Evolutionary conservation across 176 grass and related monocot genomes (phyloP).

Genomic region (Oropetium thomaeum): DNA sequence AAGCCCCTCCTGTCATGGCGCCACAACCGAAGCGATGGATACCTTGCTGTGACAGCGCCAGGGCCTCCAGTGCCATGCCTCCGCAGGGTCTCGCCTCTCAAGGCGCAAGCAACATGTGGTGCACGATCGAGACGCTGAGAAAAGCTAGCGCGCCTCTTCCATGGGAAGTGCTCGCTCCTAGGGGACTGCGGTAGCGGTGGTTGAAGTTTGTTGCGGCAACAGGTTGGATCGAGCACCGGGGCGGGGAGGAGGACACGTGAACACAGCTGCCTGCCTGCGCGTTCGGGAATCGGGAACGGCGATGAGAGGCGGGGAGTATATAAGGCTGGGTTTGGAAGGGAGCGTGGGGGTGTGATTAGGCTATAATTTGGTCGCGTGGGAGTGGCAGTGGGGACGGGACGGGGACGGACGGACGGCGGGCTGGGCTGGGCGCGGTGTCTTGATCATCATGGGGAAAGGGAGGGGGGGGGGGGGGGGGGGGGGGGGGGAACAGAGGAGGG

Average conservation of each 20-base stretch:
- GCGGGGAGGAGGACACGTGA: slow-evolving; percentile 32
- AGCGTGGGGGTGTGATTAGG: slow-evolving; percentile 49
- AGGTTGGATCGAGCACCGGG: not conserved
- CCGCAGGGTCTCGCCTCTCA: slow-evolving; percentile 7
- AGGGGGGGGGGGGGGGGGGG: no score
- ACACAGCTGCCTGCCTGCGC: slow-evolving; percentile 20
- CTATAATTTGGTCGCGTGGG: slow-evolving; percentile 51
- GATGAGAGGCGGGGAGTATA: not conserved
- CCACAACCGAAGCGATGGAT: slow-evolving; percentile 41
- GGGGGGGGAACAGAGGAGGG: not conserved
- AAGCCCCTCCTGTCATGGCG: slow-evolving; percentile 46
- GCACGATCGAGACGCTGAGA: not conserved
- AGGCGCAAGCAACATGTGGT: slow-evolving; percentile 7
- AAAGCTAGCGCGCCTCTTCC: slow-evolving; percentile 19
- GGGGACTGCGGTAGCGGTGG: slow-evolving; percentile 12
- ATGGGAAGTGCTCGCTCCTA: no score
- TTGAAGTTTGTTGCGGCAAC: slow-evolving; percentile 26
- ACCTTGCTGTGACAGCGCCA: slow-evolving; percentile 52
- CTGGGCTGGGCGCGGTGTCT: not conserved
- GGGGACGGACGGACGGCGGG: not conserved
- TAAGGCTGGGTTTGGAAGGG: slow-evolving; percentile 46
- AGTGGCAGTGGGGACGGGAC: not conserved
- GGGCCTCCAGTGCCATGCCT: slow-evolving; percentile 84
- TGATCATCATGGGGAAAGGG: not conserved
- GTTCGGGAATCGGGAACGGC: slow-evolving; percentile 28